A percentile compares a stretch with the other conserved stretches of the same genome.
These are phyloP conservation scores for Leccinum subatratum DNA, from an alignment of 1,284 basidiomycete species.

Conservation along the genomic window DNA sequence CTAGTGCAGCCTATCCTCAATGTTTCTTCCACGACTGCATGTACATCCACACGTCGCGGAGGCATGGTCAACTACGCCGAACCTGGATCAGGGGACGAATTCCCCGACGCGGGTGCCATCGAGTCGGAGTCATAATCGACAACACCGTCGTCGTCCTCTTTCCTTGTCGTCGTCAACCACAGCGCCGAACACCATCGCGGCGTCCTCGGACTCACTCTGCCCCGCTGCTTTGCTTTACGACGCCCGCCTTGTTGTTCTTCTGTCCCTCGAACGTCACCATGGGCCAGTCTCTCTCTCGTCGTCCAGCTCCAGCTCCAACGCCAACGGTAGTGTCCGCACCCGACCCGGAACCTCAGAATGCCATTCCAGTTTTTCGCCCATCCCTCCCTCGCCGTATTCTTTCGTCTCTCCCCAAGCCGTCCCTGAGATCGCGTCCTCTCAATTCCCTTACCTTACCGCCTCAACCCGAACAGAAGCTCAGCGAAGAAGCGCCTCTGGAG, in stretches of 20 bases:
- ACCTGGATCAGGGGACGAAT: slow-evolving; percentile 75
- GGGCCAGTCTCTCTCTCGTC: slow-evolving; percentile 30
- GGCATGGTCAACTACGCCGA: slow-evolving; percentile 85
- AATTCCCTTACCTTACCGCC: slow-evolving; percentile 23
- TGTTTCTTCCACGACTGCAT: slow-evolving; percentile 36
- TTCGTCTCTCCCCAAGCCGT: slow-evolving; percentile 26
- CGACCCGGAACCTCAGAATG: slow-evolving; percentile 8
- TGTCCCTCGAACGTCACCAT: slow-evolving; percentile 16
- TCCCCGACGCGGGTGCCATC: slow-evolving; percentile 71
- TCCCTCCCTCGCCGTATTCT: slow-evolving; percentile 28
- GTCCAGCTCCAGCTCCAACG: slow-evolving; percentile 10
- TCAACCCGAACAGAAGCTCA: slow-evolving; percentile 24
- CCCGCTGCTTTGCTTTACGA: neutral
- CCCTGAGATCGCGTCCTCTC: slow-evolving; percentile 20
- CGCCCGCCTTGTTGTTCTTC: slow-evolving; percentile 3
- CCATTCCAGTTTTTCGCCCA: slow-evolving; percentile 11
- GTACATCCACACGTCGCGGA: slow-evolving; percentile 52
- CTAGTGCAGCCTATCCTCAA: slow-evolving; percentile 85
- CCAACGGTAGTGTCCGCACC: slow-evolving; percentile 7
- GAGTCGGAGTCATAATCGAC: slow-evolving; percentile 58
- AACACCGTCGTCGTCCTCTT: neutral
- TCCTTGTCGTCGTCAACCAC: slow-evolving; percentile 17
- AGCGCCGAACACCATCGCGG: slow-evolving; percentile 10
- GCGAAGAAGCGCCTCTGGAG: slow-evolving; percentile 38
- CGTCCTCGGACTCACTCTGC: slow-evolving; percentile 7